phyloP scores from a whole-genome alignment of 225 moss, liverwort and hornwort species.

The Pleurozium schreberi region DNA sequence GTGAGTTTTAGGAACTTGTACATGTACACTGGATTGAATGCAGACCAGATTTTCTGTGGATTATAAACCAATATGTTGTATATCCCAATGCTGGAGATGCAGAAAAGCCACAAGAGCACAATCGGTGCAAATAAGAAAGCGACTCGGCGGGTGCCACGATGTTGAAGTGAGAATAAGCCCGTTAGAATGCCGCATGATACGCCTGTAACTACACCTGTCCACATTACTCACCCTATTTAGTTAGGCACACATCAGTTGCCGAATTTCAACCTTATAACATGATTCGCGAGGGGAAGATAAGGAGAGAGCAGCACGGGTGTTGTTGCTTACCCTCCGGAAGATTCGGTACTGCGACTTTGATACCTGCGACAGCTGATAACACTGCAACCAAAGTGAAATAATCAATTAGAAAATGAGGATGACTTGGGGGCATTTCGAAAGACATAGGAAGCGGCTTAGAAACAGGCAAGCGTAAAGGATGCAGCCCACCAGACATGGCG shows the following conservation, averaged over 20 bases:
- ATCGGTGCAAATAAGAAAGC: constrained; percentile 72
- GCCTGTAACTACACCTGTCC: constrained; percentile 43
- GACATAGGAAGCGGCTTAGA: not conserved
- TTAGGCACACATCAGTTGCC: not conserved
- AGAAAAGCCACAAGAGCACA: constrained; percentile 55
- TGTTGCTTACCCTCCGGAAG: constrained; percentile 27
- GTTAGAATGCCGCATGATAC: constrained; percentile 49
- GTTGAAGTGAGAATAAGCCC: constrained; percentile 63
- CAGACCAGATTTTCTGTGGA: constrained; percentile 35
- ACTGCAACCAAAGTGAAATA: constrained; percentile 27
- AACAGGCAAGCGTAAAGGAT: not conserved
- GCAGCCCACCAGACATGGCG: constrained; percentile 46
- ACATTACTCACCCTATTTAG: not conserved
- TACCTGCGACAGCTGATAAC: constrained; percentile 64
- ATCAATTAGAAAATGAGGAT: not conserved
- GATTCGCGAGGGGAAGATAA: not conserved
- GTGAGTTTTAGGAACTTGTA: constrained; percentile 38
- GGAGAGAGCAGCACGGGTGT: not conserved
- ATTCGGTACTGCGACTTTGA: constrained; percentile 52
- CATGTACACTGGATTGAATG: constrained; percentile 54
- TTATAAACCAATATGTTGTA: constrained; percentile 51
- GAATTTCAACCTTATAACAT: not conserved
- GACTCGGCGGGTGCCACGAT: constrained; percentile 61
- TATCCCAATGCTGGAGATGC: constrained; percentile 47
- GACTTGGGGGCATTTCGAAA: not conserved